phyloP scores from a whole-genome alignment of 2,329 filamentous ascomycete genomes.

The Monilinia polystroma region DNA sequence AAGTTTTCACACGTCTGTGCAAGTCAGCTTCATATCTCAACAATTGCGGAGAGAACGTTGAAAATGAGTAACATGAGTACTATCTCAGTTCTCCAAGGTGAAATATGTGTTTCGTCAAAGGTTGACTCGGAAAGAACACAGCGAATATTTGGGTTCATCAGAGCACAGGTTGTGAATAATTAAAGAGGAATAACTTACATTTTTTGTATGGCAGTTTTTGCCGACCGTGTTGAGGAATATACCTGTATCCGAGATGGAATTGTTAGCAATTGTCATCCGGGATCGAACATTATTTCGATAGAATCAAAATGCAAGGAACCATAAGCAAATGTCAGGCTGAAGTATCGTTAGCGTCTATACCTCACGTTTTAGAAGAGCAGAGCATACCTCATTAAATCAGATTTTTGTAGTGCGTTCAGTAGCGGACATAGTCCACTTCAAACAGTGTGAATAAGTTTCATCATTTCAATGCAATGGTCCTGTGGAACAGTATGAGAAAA shows the following conservation, averaged over 20 bases:
- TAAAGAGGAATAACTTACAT: conserved; percentile 11
- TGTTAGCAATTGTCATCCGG: conserved; percentile 30
- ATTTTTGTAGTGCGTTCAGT: conserved; percentile 45
- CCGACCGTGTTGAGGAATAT: not conserved
- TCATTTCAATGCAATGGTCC: conserved; percentile 41
- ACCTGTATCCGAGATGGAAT: conserved; percentile 18
- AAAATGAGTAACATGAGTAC: conserved; percentile 16
- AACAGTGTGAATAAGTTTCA: conserved; percentile 48
- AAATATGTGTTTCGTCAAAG: conserved; percentile 42
- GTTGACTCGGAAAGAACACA: conserved; percentile 41
- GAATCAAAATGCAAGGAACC: conserved; percentile 30
- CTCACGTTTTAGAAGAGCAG: not conserved
- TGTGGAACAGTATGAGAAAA: conserved; percentile 20
- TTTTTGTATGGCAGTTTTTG: conserved; percentile 24
- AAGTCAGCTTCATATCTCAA: not conserved
- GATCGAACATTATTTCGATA: not conserved
- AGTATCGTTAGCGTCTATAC: conserved; percentile 1
- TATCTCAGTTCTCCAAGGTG: conserved; percentile 44
- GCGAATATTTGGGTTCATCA: conserved; percentile 42
- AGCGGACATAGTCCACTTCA: conserved; percentile 41
- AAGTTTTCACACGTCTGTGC: not conserved
- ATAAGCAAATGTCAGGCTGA: conserved; percentile 40
- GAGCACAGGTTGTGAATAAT: conserved; percentile 27
- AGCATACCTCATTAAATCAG: conserved; percentile 48
- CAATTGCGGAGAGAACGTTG: not conserved